These are phyloP conservation scores for Limonomyces culmigenus DNA, from an alignment of 1,284 basidiomycete species.

Conservation along the genomic window DNA sequence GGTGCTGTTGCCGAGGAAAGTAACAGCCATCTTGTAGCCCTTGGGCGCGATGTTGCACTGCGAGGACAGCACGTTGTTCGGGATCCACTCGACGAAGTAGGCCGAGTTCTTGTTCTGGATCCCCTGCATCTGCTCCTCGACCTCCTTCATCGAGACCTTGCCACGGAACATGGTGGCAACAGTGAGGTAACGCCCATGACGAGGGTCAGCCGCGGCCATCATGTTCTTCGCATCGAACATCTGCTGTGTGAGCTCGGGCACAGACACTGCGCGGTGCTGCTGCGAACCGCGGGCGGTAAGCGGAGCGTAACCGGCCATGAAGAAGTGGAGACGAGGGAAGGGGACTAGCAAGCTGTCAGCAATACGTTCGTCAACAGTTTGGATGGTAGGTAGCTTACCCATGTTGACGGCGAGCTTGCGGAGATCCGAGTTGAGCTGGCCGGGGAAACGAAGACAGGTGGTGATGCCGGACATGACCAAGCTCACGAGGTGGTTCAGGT, in stretches of 20 bases:
- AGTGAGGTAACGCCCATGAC: slow-evolving; percentile 89
- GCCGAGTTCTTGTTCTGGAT: slow-evolving; percentile 96
- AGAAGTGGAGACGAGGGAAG: slow-evolving; percentile 98
- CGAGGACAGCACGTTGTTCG: slow-evolving; percentile 92
- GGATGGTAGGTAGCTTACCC: slow-evolving; percentile 33
- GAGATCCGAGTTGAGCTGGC: slow-evolving; percentile 95
- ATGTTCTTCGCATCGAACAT: slow-evolving; percentile 99
- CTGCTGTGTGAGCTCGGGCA: slow-evolving; percentile 91
- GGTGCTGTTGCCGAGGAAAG: slow-evolving; percentile 95
- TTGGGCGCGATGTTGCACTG: slow-evolving; percentile 93
- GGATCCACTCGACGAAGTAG: slow-evolving; percentile 99
- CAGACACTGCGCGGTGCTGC: slow-evolving; percentile 88
- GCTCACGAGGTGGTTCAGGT: slow-evolving; percentile 94
- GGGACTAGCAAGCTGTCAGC: slow-evolving; percentile 38
- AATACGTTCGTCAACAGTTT: slow-evolving; percentile 2
- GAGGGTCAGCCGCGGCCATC: slow-evolving; percentile 93
- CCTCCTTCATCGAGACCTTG: slow-evolving; percentile 97
- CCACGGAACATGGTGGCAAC: slow-evolving; percentile 98
- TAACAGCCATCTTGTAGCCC: slow-evolving; percentile 90
- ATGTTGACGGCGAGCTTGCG: slow-evolving; percentile 98
- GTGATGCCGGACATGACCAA: slow-evolving; percentile 98
- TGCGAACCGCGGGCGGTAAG: slow-evolving; percentile 87
- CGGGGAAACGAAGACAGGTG: slow-evolving; percentile 94
- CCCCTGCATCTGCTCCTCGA: slow-evolving; percentile 96
- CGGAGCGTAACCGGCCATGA: slow-evolving; percentile 96